Evolutionary conservation across 768 basidiomycete species (phyloP).

Genomic region (Cyclocybe cylindracea): DNA sequence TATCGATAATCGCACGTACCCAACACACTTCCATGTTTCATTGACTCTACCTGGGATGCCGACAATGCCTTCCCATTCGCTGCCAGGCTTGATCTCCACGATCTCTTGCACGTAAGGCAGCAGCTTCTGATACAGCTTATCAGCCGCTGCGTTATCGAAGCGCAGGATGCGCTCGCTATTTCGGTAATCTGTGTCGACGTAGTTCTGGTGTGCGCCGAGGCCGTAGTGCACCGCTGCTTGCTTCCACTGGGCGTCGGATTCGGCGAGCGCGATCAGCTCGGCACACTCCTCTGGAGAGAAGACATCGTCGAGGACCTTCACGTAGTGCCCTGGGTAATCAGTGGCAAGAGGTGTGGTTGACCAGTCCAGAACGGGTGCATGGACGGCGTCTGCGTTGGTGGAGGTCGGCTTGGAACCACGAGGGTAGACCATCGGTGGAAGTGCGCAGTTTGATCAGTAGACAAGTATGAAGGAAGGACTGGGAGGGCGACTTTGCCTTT

Average conservation of each 20-base stretch:
- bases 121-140: slow-evolving; percentile 36
- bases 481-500: too few relatives aligned
- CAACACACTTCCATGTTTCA: slow-evolving; percentile 36
- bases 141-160: slow-evolving; percentile 33
- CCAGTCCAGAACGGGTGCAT: slow-evolving; percentile 37
- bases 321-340: slow-evolving; percentile 37
- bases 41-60: slow-evolving; percentile 21
- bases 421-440: too few relatives aligned
- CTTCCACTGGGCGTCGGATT: slow-evolving; percentile 35
- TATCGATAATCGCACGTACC: slow-evolving; percentile 23
- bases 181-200: slow-evolving; percentile 38
- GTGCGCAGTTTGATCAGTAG: too few relatives aligned
- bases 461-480: too few relatives aligned
- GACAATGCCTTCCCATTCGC: slow-evolving; percentile 34
- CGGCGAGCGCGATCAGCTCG: slow-evolving; percentile 35
- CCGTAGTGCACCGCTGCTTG: slow-evolving; percentile 37
- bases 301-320: slow-evolving; percentile 42
- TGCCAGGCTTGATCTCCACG: slow-evolving; percentile 28
- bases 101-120: slow-evolving; percentile 39
- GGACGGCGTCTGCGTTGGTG: not conserved
- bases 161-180: slow-evolving; percentile 40
- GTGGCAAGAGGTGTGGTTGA: slow-evolving; percentile 32
- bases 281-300: slow-evolving; percentile 43
- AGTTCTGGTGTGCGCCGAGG: slow-evolving; percentile 23
- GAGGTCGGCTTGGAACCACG: too few relatives aligned